Evolutionary conservation across 108 stramenopile genomes (phyloP).

Genomic region (Nitzschia sp.): DNA sequence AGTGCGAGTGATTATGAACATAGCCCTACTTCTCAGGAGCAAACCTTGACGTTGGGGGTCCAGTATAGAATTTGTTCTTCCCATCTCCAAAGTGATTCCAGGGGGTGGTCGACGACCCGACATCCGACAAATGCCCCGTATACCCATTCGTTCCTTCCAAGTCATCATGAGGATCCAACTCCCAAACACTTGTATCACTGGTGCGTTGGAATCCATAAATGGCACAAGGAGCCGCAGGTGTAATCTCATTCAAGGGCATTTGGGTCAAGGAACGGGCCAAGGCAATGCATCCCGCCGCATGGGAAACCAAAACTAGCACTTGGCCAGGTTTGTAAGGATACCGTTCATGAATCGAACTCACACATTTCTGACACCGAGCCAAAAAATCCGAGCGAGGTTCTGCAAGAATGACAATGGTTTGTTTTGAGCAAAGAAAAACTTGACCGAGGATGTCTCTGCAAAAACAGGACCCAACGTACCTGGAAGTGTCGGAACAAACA

Average conservation of each 20-base stretch:
- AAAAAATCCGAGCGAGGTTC: slow-evolving; percentile 47
- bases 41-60: slow-evolving; percentile 49
- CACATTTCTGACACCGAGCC: slow-evolving; percentile 41
- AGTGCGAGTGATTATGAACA: no score
- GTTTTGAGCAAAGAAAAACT: no score
- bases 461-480: no score
- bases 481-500: slow-evolving; percentile 54
- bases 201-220: slow-evolving; percentile 47
- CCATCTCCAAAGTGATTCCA: slow-evolving; percentile 68
- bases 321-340: slow-evolving; percentile 34
- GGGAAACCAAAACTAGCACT: slow-evolving; percentile 46
- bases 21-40: slow-evolving; percentile 3
- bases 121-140: slow-evolving; percentile 44
- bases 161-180: slow-evolving; percentile 44
- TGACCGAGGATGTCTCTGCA: no score
- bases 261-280: slow-evolving; percentile 40
- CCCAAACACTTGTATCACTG: slow-evolving; percentile 34
- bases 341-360: slow-evolving; percentile 31
- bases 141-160: slow-evolving; percentile 48
- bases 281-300: slow-evolving; percentile 59
- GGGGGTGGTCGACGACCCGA: slow-evolving; percentile 48
- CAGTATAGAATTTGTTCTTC: slow-evolving; percentile 47
- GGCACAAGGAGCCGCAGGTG: slow-evolving; percentile 56
- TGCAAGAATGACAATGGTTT: not conserved
- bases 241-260: slow-evolving; percentile 34